These are phyloP conservation scores for Hygrophoropsis aurantiaca DNA, from an alignment of 768 basidiomycete species.

Conservation along the genomic window DNA sequence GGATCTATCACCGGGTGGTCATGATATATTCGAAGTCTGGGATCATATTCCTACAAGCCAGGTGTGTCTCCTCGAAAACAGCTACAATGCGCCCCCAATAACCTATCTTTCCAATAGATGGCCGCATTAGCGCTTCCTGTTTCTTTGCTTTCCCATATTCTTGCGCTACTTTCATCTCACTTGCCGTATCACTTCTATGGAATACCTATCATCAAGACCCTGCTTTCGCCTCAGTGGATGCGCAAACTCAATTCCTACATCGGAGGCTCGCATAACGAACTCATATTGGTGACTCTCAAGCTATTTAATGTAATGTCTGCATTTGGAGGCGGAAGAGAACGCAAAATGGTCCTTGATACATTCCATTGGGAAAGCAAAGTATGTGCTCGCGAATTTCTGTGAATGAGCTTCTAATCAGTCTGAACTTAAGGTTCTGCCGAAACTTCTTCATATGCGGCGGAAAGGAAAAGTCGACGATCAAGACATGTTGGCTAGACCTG, in stretches of 20 bases:
- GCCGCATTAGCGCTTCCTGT: constrained; percentile 44
- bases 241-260: constrained; percentile 63
- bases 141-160: constrained; percentile 56
- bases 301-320: constrained; percentile 59
- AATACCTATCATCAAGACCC: constrained; percentile 56
- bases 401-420: constrained; percentile 4
- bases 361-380: constrained; percentile 85
- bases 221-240: constrained; percentile 57
- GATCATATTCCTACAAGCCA: constrained; percentile 43
- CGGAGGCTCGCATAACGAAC: constrained; percentile 59
- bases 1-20: constrained; percentile 51
- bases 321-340: constrained; percentile 67
- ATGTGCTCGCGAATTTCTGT: constrained; percentile 1
- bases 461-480: constrained; percentile 45
- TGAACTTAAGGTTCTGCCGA: constrained; percentile 54
- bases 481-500: constrained; percentile 53
- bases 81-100: background rate
- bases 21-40: constrained; percentile 66
- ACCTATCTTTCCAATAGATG: constrained; percentile 29
- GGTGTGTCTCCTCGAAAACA: constrained; percentile 36
- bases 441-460: constrained; percentile 69
- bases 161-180: constrained; percentile 64
- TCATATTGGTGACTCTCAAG: constrained; percentile 65
- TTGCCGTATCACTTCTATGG: constrained; percentile 68
- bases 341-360: constrained; percentile 58